Base-by-base conservation (phyloP, 805 yeast genomes). In the Myxozyma mucilagina region DNA sequence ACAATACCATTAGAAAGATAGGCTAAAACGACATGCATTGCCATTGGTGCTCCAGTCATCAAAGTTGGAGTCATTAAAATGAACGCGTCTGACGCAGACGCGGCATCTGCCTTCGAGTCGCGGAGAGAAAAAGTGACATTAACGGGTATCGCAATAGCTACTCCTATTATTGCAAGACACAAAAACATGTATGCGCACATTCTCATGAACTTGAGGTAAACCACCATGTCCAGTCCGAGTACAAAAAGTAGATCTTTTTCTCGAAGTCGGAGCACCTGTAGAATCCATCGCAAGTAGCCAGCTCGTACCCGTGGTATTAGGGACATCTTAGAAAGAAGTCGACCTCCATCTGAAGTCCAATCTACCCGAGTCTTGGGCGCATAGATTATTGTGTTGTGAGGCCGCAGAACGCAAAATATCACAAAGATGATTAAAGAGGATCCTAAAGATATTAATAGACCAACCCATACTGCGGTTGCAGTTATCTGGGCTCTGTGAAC, bases 181-280 rank as follows among this genome's bases (percentile, higher is more conserved):
- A 67, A 38, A 53, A 76, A 74, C 8, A 74, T 59, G 55, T 69
- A 66, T 16, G 75, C 67, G 39, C 70, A 61, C 77, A 75, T 74
- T 13, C 59, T 63, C 29, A 69, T 58, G 44, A 73, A 72, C 24
- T 71, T 66, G 31, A 76, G 55, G 53, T 67, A 73, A 1, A 74
- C 63, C 2, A 70, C 72, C 11, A 77, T 76, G 53, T 76, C 79
- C 10, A 76, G 65, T 1, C 79, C 79, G 7, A 71, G 57, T 14
- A 62, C 52, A 5, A 66, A 67, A 2, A 69, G 54, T n/a, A 73
- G 53, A 16, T 70, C 72, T 0, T 57, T 59, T 34, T 72, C 75
- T 9, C 54, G 51, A 8, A 65, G 48, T 1, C 39, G 34, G 56
- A 65, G 67, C 14, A 72, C 57, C 32, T 54, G 61, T 38, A 36